Evolutionary conservation across 257 asterid genomes (phyloP), one percentile per base, ranked within the genome.

Genomic region (Leptodermis oblonga): DNA sequence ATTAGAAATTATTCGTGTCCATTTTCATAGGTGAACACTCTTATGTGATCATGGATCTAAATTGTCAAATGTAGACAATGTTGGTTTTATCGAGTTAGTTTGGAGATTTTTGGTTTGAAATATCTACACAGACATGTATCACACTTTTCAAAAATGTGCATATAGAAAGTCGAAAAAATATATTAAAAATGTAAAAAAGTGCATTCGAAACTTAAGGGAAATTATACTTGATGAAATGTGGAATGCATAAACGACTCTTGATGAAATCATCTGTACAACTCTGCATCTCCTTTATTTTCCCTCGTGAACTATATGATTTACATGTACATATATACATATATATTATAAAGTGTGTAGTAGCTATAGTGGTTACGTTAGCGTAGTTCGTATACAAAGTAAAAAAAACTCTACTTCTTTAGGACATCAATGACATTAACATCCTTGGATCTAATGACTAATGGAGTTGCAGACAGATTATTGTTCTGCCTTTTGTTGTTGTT

Each of bases 381-480:
- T 49, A n/a, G 4, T 37, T 37, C 5, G 14, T 61, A 12, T n/a
- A 2, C 23, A 18, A 46, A 60, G 36, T 4, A 7, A 41, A 5
- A 26, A 7, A n/a, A 7, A n/a, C 28, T 46, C 79, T 64, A 79
- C 79, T 82, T 82, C 70, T 86, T 81, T 11, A 74, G 49, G 13
- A 58, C 70, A 51, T 82, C 73, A 20, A 73, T 59, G 20, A 69
- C 66, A 53, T 73, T 59, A 15, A 69, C 66, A 53, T 73, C 77
- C 70, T 79, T 74, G 0, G 82, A 70, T 66, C 72, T 78, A 36
- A 76, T 61, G 59, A 77, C 77, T 62, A 88, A 75, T 1, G 86
- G 83, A 53, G 89, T 77, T 49, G 88, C 67, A 7, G 86, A 73
- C 39, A 82, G 69, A 10, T 70, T 69, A 15, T 67, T 66, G 45